Base-by-base conservation (phyloP, 2,329 filamentous ascomycete species). In the Ceratocystiopsis sp. region DNA sequence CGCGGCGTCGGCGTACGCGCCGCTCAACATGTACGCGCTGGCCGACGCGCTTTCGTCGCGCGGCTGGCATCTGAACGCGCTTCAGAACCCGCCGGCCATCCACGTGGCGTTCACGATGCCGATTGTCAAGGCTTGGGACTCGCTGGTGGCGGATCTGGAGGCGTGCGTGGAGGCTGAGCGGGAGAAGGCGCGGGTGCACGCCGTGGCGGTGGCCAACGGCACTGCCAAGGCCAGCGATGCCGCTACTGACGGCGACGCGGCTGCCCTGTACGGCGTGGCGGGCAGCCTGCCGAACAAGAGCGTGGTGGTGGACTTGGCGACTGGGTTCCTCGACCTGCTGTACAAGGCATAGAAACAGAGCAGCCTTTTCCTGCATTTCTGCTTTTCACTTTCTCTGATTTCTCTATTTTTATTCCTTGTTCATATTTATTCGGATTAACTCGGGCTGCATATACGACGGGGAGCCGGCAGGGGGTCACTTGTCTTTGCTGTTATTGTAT, bases 201-300 rank as follows among this genome's bases (percentile, higher is more conserved):
- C 75, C 37, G 78, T 75, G 1, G 69, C 69, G 0, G 61, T 64
- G 32, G 72, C 78, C 60, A 78, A 76, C 35, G 75, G 78, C 58
- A 16, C 16, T n/a, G 17, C 40, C 14, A 76, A 74, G 19, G 21
- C 35, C 1, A 33, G 44, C 16, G 42, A 42, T 25, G 71, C 76
- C 52, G 10, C 6, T 9, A 8, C 25, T 11, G 25, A 29, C 25
- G 84, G 84, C 2, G 84, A 94, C 58, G 78, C 84, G 14, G 84
- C 85, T 1, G 87, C 87, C 5, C 64, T 98, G 48, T 98, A 98
- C 61, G 91, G 91, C 43, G 87, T 98, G 45, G 91, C 91, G 0
- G 91, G 91, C 7, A 93, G 84, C 55, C 62, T 98, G 60, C 91
- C 91, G 1, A 93, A 98, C 59, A 96, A 96, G 73, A 85, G 82